Evolutionary conservation across 208 protist species (phyloP), one percentile per base, ranked within the genome.

Genomic region (Crithidia brevicula): DNA sequence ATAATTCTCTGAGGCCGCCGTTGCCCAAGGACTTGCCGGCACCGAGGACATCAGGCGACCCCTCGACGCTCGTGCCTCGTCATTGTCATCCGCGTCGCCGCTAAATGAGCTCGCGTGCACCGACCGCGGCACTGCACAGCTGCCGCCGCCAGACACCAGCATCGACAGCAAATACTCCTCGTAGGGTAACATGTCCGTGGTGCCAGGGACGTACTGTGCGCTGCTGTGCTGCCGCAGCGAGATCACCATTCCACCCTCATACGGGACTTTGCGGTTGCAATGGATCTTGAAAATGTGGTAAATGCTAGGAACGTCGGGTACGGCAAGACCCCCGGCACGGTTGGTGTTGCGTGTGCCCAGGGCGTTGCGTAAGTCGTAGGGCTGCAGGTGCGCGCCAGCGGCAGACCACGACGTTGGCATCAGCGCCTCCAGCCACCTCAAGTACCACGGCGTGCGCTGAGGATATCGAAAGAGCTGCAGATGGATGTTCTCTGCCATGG

Each of bases 391-490:
- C 1, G 83, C 64, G 13, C 62, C 77, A 1, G 56, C 54, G 0
- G 72, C 60, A 5, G 79, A 34, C 40, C 62, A 86, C 51, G 34
- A 74, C 43, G 57, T 63, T 33, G 77, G 89, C 60, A 81, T 47
- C 63, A 95, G 25, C 15, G 61, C 31, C 62, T 82, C 74, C 13
- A 85, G 50, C 51, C 77, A 65, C 42, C 47, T 67, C n/a, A 81
- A 58, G 60, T 82, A 86, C 74, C 73, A 92, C 52, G 86, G 79
- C 9, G 72, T 75, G 27, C 86, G 78, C 40, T 72, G 60, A 0
- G 89, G 89, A 64, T 83, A 95, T 52, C 77, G 89, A 64, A 83
- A 95, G 72, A 95, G 77, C 56, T 95, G 86, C 30, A 95, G 20
- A 58, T 92, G 72, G n/a, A 89, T 45, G 33, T 73, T 76, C 22